Percentiles rank a stretch among this genome's conserved stretches.
phyloP scores from a whole-genome alignment of 2,329 filamentous ascomycete genomes.

The Scortechinia acanthostroma region DNA sequence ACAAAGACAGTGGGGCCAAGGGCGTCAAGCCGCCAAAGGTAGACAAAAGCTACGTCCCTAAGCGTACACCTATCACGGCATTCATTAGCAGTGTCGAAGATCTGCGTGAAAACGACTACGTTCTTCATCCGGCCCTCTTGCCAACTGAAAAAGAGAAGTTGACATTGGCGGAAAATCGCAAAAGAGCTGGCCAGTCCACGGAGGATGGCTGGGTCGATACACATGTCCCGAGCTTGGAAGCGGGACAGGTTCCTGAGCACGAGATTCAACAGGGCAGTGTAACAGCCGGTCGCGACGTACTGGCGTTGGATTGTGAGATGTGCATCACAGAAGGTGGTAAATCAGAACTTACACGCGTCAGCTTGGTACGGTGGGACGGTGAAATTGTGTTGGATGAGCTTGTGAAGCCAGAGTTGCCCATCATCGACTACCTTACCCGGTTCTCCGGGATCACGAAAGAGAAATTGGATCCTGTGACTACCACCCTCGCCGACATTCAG shows the following conservation, averaged over 20 bases:
- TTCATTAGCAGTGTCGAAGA: constrained; percentile 70
- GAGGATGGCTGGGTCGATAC: constrained; percentile 79
- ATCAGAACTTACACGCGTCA: constrained; percentile 82
- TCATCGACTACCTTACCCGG: constrained; percentile 84
- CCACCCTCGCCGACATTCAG: constrained; percentile 78
- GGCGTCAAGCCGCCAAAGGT: constrained; percentile 49
- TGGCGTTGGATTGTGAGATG: constrained; percentile 95
- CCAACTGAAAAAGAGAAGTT: constrained; percentile 42
- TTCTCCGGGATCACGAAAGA: constrained; percentile 87
- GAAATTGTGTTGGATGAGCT: constrained; percentile 78
- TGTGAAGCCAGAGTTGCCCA: constrained; percentile 81
- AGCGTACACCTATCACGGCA: constrained; percentile 74
- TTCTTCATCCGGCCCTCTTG: constrained; percentile 74
- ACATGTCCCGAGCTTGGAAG: constrained; percentile 54
- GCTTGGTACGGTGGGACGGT: constrained; percentile 79
- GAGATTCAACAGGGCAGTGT: constrained; percentile 76
- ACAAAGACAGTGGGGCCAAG: constrained; percentile 54
- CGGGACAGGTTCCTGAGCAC: constrained; percentile 59
- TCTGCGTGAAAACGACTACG: constrained; percentile 75
- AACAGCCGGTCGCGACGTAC: constrained; percentile 71
- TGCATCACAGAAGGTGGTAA: constrained; percentile 76
- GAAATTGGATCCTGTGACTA: constrained; percentile 77
- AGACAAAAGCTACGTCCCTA: constrained; percentile 62
- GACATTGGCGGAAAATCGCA: constrained; percentile 41
- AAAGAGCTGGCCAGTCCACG: constrained; percentile 33